phyloP scores from a whole-genome alignment of 2,329 filamentous ascomycete species.

The Orbilia oligospora region DNA sequence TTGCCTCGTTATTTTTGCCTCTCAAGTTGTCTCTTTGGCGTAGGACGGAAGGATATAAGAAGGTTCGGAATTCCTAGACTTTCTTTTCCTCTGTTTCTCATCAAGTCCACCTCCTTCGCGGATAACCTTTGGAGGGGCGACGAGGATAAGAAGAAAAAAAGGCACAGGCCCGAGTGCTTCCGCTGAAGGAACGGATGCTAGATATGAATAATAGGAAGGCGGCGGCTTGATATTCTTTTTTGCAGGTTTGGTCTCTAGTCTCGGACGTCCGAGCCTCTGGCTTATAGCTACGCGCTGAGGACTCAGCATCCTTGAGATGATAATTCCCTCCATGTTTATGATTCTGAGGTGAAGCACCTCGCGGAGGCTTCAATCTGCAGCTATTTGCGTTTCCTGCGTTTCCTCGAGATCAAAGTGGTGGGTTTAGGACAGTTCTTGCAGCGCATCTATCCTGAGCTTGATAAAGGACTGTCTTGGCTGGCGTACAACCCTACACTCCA shows the following conservation, averaged over 20 bases:
- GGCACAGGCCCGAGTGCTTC: background rate
- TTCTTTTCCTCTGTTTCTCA: slow-evolving; percentile 3
- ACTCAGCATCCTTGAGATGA: background rate
- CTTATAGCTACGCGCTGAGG: background rate
- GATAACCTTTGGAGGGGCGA: background rate
- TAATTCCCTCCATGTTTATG: background rate
- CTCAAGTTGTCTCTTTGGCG: background rate
- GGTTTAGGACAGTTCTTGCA: background rate
- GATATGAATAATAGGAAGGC: background rate
- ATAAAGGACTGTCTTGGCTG: slow-evolving; percentile 15
- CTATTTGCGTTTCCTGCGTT: background rate
- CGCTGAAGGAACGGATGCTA: background rate
- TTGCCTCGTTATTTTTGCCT: background rate
- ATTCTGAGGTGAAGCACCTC: background rate
- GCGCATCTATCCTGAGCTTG: background rate
- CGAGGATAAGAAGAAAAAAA: background rate
- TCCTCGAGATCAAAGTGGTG: background rate
- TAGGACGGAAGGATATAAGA: slow-evolving; percentile 9
- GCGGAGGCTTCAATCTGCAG: slow-evolving; percentile 2
- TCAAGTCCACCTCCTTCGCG: background rate
- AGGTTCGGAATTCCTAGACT: background rate
- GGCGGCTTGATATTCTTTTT: background rate
- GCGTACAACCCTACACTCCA: background rate
- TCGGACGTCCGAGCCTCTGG: too few relatives aligned
- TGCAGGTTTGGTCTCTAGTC: too few relatives aligned